Percentiles rank a stretch among this genome's conserved stretches.
Evolutionary conservation across 495 filamentous ascomycete species (phyloP).

Genomic region (Penicillium malachiteum): DNA sequence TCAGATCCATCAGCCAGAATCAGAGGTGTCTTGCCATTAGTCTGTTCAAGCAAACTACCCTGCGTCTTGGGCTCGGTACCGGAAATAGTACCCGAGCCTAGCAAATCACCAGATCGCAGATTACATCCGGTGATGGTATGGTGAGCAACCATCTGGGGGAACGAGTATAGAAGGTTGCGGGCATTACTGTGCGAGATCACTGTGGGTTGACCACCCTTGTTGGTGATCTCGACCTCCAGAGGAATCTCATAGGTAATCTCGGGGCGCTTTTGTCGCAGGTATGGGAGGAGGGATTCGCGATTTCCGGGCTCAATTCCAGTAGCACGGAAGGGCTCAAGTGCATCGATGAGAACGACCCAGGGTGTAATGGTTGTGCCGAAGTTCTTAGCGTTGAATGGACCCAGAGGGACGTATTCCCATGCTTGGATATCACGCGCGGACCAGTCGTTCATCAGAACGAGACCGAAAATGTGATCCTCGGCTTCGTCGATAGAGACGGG

Average conservation of each 20-base stretch:
- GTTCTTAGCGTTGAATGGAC: conserved; percentile 90
- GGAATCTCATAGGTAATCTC: conserved; percentile 72
- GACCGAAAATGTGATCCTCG: conserved; percentile 76
- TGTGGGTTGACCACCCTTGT: conserved; percentile 61
- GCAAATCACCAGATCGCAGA: conserved; percentile 75
- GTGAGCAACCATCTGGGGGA: conserved; percentile 92
- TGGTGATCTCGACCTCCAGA: conserved; percentile 71
- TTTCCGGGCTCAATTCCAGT: conserved; percentile 59
- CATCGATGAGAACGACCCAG: conserved; percentile 86
- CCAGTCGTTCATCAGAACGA: conserved; percentile 95
- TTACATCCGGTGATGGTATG: conserved; percentile 86
- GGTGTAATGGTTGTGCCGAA: conserved; percentile 86
- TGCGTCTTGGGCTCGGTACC: conserved; percentile 59
- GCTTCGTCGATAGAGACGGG: conserved; percentile 64
- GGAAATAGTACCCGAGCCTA: conserved; percentile 89
- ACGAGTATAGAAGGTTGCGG: conserved; percentile 81
- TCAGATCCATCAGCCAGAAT: conserved; percentile 67
- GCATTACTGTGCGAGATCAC: conserved; percentile 64
- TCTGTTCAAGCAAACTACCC: conserved; percentile 84
- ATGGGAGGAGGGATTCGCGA: conserved; percentile 61
- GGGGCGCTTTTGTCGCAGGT: conserved; percentile 63
- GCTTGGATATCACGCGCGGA: conserved; percentile 85
- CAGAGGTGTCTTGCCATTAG: conserved; percentile 62
- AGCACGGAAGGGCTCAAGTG: conserved; percentile 69
- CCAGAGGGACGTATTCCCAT: conserved; percentile 86